Base-by-base conservation (phyloP, 768 basidiomycete genomes). In the Termitomyces eurrhizus region DNA sequence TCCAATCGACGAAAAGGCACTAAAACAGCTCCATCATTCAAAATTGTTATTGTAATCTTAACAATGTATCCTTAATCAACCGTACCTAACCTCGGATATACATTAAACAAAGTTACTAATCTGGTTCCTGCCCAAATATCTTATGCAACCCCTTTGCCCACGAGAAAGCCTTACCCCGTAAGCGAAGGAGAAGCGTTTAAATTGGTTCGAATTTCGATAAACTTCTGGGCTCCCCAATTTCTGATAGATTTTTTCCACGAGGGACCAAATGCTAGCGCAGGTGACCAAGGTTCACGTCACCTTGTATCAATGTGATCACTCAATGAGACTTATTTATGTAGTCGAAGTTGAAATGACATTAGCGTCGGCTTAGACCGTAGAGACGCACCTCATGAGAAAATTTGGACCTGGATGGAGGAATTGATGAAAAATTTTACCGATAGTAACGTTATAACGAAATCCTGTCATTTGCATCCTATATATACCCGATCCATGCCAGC, bases 1-100 rank as follows among this genome's bases (percentile, higher is more conserved):
- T 65, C 87, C 88, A 1, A 75, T 87, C 55, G 89, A 91, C 58
- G 78, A 80, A 60, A 78, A 76, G 62, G 70, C 75, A 7, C 71
- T 80, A 11, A 77, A 78, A 73, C 65, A 74, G 44, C 70, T 79
- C 50, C 74, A 73, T 36, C 68, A 72, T 52, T 69, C 64, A 60
- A 68, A 64, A 32, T 36, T 51, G 7, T 21, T 71, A 50, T 48
- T 59, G 58, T 67, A 55, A 57, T 58, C 12, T 48, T 44, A 50
- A 46, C 18, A 39, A 37, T 53, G 36, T 33, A 36, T 33, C 24
- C 26, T 41, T 8, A 21, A 9, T 21, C 16, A 42, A 42, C 14
- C 8, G 9, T 52, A 63, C 39, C 18, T 46, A 56, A 29, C 12
- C 7, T 41, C 52, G 12, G 37, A 44, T 54, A 29, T 56, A 50